Evolutionary conservation across 805 yeast genomes (phyloP), one percentile per base, ranked within the genome.

Genomic region (Candida ovalis): DNA sequence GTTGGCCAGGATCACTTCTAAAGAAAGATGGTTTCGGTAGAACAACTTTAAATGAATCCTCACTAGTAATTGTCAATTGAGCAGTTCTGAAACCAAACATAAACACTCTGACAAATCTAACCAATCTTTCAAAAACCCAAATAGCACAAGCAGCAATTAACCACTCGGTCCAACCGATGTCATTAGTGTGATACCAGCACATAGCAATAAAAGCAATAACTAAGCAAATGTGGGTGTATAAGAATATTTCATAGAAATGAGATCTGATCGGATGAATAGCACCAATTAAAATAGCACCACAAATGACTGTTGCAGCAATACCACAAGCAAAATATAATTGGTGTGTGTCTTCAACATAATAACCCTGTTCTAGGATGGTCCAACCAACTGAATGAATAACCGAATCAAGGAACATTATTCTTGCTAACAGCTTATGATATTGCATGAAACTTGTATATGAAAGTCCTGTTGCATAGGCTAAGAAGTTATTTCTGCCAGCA

Each of bases 401-500:
- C 19, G 64, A 58, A 55, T 74, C 59, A 23, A 73, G 27, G 44
- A 69, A 59, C 61, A 74, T 69, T 3, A 74, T 71, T 57, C 86
- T 72, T 1, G 87, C 82, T 42, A 77, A 62, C 82, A 88, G 79
- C 62, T 76, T 83, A 64, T 88, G 96, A 58, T 77, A 78, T 30
- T 74, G 72, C 55, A 81, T 55, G 54, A 75, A 75, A 33, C 74
- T 62, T 2, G 75, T 53, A 46, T 67, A 71, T 8, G 64, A 57
- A 71, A 76, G 70, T 1, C 78, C 76, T 6, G 78, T 70, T 19
- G 74, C 24, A 63, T 66, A 75, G 41, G 63, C 63, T 46, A 74
- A 59, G 37, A 75, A 60, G 57, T 73, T 74, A 52, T 75, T 75
- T 52, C 79, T 63, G 37, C 81, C 81, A 5, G 77, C 72, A 59